Conservation (phyloP, 495 filamentous ascomycete species). For the Talaromyces wortmannii region DNA sequence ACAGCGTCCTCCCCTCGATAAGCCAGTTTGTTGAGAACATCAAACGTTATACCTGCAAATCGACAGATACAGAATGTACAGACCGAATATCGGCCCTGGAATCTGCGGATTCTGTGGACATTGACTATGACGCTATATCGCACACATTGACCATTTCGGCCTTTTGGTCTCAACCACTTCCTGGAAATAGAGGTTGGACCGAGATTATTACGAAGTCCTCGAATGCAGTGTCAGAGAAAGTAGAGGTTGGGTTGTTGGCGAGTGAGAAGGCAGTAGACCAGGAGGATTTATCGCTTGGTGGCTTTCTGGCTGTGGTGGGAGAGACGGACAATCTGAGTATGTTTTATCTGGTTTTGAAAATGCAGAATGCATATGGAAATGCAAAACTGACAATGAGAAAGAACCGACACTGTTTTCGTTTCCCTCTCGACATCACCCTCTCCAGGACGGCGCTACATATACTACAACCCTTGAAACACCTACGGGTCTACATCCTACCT, state of each 20-base stretch:
- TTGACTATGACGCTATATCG: conserved; percentile 70
- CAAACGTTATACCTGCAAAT: conserved; percentile 46
- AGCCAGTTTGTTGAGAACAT: conserved; percentile 50
- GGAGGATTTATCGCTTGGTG: conserved; percentile 70
- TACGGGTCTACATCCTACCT: conserved; percentile 81
- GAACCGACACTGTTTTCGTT: conserved; percentile 84
- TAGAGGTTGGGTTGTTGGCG: conserved; percentile 81
- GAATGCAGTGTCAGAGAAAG: conserved; percentile 29
- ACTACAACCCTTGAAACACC: conserved; percentile 53
- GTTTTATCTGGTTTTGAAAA: conserved; percentile 6
- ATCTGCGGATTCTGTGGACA: conserved; percentile 59
- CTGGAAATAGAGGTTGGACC: conserved; percentile 31
- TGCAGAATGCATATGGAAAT: not conserved
- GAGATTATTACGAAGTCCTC: conserved; percentile 33
- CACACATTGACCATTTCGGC: conserved; percentile 56
- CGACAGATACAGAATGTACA: conserved; percentile 28
- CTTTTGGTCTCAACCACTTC: conserved; percentile 47
- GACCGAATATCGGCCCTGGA: conserved; percentile 23
- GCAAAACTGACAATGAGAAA: conserved; percentile 15
- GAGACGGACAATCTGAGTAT: conserved; percentile 62
- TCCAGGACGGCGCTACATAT: conserved; percentile 36
- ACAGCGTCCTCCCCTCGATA: conserved; percentile 52
- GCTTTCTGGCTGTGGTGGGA: conserved; percentile 72
- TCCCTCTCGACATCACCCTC: conserved; percentile 71
- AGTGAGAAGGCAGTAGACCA: conserved; percentile 55